phyloP scores from a whole-genome alignment of 148 eudicot species.

The Rhododendron mucronatum region DNA sequence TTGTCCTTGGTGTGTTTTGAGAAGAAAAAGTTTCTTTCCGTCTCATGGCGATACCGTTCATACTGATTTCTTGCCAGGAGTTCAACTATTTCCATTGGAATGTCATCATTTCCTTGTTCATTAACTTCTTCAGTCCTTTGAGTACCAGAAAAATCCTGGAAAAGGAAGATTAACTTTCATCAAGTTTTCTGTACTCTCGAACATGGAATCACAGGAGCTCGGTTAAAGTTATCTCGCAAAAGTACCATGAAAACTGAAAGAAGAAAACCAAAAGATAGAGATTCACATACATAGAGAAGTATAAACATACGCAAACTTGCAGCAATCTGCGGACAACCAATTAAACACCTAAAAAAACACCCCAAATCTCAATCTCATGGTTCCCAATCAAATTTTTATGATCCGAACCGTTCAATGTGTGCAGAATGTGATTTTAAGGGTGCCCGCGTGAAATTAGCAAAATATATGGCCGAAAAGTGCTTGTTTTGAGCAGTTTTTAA shows the following conservation, averaged over 20 bases:
- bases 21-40: conserved; percentile 15
- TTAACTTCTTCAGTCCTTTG: conserved; percentile 29
- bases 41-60: conserved; percentile 37
- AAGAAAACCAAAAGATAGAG: not conserved
- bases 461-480: too few species aligned
- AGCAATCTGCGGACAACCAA: too few species aligned
- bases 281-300: not conserved
- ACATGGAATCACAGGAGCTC: not conserved
- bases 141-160: conserved; percentile 25
- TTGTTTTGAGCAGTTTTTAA: too few species aligned
- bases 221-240: not conserved
- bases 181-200: not conserved
- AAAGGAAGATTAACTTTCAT: conserved; percentile 5
- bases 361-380: too few species aligned
- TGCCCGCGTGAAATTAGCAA: too few species aligned
- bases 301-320: not conserved
- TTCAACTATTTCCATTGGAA: conserved; percentile 75
- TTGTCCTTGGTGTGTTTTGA: conserved; percentile 9
- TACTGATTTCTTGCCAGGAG: conserved; percentile 61
- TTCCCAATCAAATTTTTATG: too few species aligned
- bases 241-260: not conserved
- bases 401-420: too few species aligned
- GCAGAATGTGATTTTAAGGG: too few species aligned
- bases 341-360: too few species aligned
- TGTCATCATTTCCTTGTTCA: conserved; percentile 44